Conservation (phyloP, 1,284 basidiomycete genomes). For the Malassezia nana region DNA sequence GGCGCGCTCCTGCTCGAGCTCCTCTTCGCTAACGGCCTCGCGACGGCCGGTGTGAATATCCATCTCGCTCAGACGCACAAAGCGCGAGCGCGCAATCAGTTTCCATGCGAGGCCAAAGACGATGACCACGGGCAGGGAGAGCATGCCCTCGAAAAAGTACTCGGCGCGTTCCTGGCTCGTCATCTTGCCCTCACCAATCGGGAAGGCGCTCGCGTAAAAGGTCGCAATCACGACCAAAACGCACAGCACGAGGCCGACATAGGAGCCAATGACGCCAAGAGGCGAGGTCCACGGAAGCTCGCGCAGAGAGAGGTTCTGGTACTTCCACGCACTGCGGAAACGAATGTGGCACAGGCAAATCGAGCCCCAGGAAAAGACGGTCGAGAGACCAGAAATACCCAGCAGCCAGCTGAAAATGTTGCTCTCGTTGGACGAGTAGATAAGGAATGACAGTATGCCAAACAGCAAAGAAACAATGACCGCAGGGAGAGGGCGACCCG, state of each 20-base stretch:
- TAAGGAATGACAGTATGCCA: conserved; percentile 39
- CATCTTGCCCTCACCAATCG: conserved; percentile 37
- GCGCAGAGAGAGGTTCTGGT: conserved; percentile 51
- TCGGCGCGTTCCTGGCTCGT: conserved; percentile 41
- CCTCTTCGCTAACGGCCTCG: conserved; percentile 34
- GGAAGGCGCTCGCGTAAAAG: conserved; percentile 30
- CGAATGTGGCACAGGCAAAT: conserved; percentile 48
- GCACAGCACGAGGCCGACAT: conserved; percentile 49
- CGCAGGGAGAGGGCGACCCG: conserved; percentile 52
- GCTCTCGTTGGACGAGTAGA: conserved; percentile 38
- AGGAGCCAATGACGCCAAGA: conserved; percentile 51
- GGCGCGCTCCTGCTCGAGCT: conserved; percentile 38
- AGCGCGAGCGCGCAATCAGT: conserved; percentile 23
- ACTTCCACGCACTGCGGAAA: conserved; percentile 52
- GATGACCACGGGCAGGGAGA: conserved; percentile 44
- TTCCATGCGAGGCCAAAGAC: conserved; percentile 28
- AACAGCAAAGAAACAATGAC: conserved; percentile 41
- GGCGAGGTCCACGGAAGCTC: conserved; percentile 53
- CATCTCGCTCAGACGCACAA: conserved; percentile 32
- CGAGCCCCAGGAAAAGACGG: conserved; percentile 51
- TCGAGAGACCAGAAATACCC: conserved; percentile 52
- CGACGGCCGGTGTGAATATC: conserved; percentile 41
- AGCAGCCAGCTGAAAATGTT: conserved; percentile 52
- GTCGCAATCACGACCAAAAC: conserved; percentile 28
- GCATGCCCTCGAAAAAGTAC: conserved; percentile 52